Conservation (phyloP, 176 grass and related monocot genomes). For the Dendrocalamus sinicus region DNA sequence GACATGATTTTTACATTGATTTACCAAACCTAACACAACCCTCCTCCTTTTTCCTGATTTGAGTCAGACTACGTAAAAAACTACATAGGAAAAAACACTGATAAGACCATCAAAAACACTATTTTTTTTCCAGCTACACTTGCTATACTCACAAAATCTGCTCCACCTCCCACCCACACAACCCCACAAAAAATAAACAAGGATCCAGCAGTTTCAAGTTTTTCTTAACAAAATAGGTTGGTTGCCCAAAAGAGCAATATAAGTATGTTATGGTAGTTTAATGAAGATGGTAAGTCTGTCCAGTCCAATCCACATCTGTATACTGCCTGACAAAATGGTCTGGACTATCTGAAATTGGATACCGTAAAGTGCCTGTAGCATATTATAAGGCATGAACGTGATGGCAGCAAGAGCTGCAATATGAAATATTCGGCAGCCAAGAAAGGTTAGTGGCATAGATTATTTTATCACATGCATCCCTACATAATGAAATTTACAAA, state of each 20-base stretch:
- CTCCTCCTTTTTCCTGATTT: no score
- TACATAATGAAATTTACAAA: conserved; percentile 26
- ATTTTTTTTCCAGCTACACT: neutral
- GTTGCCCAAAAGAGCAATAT: neutral
- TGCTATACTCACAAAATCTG: neutral
- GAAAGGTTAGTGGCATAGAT: neutral
- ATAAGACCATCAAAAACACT: conserved; percentile 18
- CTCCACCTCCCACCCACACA: neutral
- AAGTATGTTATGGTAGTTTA: neutral
- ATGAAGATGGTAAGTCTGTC: neutral
- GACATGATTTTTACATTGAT: no score
- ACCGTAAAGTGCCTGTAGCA: neutral
- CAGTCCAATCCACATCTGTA: conserved; percentile 18
- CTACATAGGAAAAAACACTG: neutral
- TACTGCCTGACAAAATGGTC: neutral
- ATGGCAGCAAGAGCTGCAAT: neutral
- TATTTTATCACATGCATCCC: conserved; percentile 6
- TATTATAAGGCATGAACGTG: neutral
- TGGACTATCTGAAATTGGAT: neutral
- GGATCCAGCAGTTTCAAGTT: neutral
- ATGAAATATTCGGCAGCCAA: conserved; percentile 25
- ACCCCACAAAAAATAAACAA: neutral
- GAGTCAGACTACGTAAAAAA: no score
- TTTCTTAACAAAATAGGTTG: neutral
- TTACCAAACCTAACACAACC: no score